Evolutionary conservation across 1,284 basidiomycete species (phyloP).

Genomic region (Schizophyllum amplum): DNA sequence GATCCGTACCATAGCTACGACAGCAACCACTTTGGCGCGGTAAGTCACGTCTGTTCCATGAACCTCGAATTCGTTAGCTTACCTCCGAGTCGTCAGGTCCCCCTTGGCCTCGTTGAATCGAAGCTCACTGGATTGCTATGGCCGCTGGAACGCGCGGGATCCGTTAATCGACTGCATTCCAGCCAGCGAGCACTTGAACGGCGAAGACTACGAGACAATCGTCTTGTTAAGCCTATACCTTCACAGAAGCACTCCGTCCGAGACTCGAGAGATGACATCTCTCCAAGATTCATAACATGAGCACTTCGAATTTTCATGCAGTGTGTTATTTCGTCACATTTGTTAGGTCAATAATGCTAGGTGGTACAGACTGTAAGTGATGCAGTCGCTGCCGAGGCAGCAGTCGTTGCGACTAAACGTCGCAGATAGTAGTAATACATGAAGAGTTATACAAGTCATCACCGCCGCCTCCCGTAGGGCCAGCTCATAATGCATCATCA

Average conservation of each 20-base stretch:
- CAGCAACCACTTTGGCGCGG: slow-evolving; percentile 68
- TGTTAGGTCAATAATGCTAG: not conserved
- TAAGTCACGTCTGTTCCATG: slow-evolving; percentile 23
- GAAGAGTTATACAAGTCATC: not conserved
- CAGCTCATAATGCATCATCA: too few relatives aligned
- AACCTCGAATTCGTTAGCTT: not conserved
- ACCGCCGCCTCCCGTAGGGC: not conserved
- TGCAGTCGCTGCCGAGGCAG: not conserved
- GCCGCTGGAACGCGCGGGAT: slow-evolving; percentile 50
- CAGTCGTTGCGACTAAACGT: not conserved
- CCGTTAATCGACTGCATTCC: slow-evolving; percentile 3
- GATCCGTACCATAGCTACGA: slow-evolving; percentile 60
- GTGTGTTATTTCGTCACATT: not conserved
- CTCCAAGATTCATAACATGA: not conserved
- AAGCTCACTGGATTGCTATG: slow-evolving; percentile 53
- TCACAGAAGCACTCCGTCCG: not conserved
- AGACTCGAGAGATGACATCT: not conserved
- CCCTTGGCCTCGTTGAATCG: slow-evolving; percentile 54
- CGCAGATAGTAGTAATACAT: not conserved
- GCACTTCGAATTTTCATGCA: not conserved
- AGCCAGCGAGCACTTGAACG: not conserved
- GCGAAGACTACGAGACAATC: not conserved
- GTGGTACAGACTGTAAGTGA: not conserved
- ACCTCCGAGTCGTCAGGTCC: slow-evolving; percentile 33
- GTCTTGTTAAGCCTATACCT: not conserved